Base-by-base conservation (phyloP, 805 yeast species). In the Ogataea wickerhamii region DNA sequence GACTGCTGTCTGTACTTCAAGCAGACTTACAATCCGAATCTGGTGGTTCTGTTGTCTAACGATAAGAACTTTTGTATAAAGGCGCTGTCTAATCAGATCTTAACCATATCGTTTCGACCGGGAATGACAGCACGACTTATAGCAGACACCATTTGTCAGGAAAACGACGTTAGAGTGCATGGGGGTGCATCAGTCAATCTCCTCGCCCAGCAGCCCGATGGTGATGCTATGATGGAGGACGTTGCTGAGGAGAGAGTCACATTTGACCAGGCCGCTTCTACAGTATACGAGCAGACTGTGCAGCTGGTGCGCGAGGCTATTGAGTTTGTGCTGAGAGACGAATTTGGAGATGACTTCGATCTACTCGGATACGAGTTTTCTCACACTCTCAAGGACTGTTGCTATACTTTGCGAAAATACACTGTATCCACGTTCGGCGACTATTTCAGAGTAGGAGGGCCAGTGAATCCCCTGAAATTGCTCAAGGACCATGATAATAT, bases 61-160 rank as follows among this genome's bases (percentile, higher is more conserved):
- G 97, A 89, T 57, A 82, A 79, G 49, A 89, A 88, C 55, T 66
- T 89, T 6, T 87, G 96, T 57, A 58, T 76, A 45, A 84, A 83
- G 57, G 94, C 96, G 0, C 60, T 87, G 31, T 60, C 81, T 2
- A 80, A 86, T 51, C 79, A 68, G 2, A 55, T 84, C 0, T 59
- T 78, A 30, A 87, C 95, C 0, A 80, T 87, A 1, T 72, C 77
- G 12, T 74, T 53, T 43, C 53, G 70, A n/a, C 44, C 55, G 7
- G 62, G 53, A 7, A 72, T 77, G 78, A 63, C 62, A 7, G 71
- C 75, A 0, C 47, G 55, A 11, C 37, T 67, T 19, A 73, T 77
- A 13, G 72, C 72, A 0, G 51, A 61, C 16, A 67, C 58, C 12
- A 60, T 74, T 1, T 51, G 61, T 12, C 38, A 47, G 17, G 79